Base-by-base conservation (phyloP, 192 early-diverging fungal genomes). In the Mortierella hygrophila region DNA sequence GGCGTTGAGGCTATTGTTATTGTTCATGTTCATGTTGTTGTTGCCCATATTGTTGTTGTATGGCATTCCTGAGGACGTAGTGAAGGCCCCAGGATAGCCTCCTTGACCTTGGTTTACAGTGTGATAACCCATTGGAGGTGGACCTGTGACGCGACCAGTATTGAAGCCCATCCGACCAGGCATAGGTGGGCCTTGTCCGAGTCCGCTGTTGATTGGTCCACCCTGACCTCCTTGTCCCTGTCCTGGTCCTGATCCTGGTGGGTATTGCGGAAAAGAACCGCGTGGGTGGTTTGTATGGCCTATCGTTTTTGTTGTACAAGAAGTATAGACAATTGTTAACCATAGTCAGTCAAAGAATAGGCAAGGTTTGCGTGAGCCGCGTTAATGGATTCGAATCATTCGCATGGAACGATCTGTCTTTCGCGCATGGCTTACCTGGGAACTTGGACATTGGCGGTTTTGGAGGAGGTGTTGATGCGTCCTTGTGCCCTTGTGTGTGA, bases 231-330 rank as follows among this genome's bases (percentile, higher is more conserved):
- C 76, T 15, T 68, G 41, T 20, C 63, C 47, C 9, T 78, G 77
- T 32, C 63, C 82, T 38, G n/a, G 26, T 49, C 84, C 84, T 69
- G 75, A 76, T 74, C 84, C 84, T 26, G 76, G 70, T 13, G 84
- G 79, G 71, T 86, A 86, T 44, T 63, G 84, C 44, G 84, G 78
- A 44, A 81, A 81, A 4, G 9, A 68, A 26, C 84, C 84, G 29
- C 84, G 84, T 57, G 78, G 75, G 72, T 76, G 83, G 52, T 80
- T 83, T 42, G 72, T 54, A 55, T 83, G 82, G 75, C 83, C 77
- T 76, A 72, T n/a, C 68, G 68, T 41, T 32, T 35, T 26, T 70
- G 38, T 41, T 44, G 44, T 1, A 11, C 15, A 49, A 49, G 16
- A 18, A 52, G 49, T 21, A 52, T 20, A 52, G 16, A 52, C 0